Percentiles rank a stretch among this genome's conserved stretches.
phyloP scores from a whole-genome alignment of 257 asterid genomes.

The Vinca minor region DNA sequence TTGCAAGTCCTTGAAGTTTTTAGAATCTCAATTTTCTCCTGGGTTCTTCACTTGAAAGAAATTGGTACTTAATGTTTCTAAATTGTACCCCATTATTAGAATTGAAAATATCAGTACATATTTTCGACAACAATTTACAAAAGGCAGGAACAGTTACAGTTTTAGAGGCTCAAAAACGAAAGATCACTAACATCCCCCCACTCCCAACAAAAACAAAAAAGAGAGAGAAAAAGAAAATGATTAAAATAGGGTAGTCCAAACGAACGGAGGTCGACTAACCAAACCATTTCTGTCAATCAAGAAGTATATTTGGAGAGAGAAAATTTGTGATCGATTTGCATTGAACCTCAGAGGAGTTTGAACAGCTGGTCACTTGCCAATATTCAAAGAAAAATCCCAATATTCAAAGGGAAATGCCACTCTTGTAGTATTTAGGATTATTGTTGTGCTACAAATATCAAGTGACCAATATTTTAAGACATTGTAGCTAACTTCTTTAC shows the following conservation, averaged over 20 bases:
- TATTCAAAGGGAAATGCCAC: neutral
- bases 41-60: neutral
- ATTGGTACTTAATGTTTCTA: too few relatives aligned
- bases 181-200: neutral
- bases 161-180: neutral
- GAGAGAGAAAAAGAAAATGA: neutral
- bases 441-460: neutral
- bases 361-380: too few relatives aligned
- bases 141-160: neutral
- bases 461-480: neutral
- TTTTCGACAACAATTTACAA: neutral
- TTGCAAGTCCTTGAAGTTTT: neutral
- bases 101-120: neutral
- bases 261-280: neutral
- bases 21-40: neutral
- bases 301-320: neutral
- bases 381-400: neutral
- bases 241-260: neutral
- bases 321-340: neutral
- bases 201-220: neutral
- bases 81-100: neutral
- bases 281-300: neutral
- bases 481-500: neutral
- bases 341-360: neutral
- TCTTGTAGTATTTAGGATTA: neutral